Evolutionary conservation across 2,329 filamentous ascomycete genomes (phyloP), one percentile per base, ranked within the genome.

Genomic region (Fusarium bulbicola): DNA sequence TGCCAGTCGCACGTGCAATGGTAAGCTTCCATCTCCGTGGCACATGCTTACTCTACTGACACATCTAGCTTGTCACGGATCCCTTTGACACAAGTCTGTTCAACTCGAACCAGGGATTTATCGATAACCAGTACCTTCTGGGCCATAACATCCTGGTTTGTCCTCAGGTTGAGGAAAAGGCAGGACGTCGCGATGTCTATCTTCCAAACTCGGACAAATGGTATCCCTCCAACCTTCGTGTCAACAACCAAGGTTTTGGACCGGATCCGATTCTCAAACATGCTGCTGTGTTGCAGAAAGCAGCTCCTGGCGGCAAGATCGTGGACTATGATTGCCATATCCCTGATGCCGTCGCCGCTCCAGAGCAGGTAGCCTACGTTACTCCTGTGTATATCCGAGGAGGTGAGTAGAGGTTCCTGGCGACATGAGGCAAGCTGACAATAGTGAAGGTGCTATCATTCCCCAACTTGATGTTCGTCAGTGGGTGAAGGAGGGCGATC

Each of bases 321-420:
- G 42, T 58, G 18, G 39, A 43, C 16, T 62, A 62, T n/a, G 50
- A 42, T 3, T 62, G 59, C 1, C 39, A 56, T n/a, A 43, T 62
- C 7, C 59, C 59, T n/a, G 50, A 32, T 18, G 52, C 59, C 5
- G 39, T 62, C 1, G 32, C 28, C 8, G 4, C 56, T n/a, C 59
- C 52, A 0, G 59, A 58, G 4, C 30, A 62, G 12, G 32, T 62
- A 28, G 36, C 59, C 18, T 62, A 36, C 9, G 50, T 62, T 6
- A 62, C 59, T 26, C 59, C 59, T 26, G 59, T 62, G 7, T 62
- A 62, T 2, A 62, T 62, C 6, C 16, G 59, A 26, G 59, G 37
- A 3, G 58, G 58, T 56, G 26, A 34, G 47, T 34, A 9, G 5
- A 13, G 0, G 2, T 0, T 2, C 0, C 2, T 28, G 4, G 3